Evolutionary conservation across 1,284 basidiomycete species (phyloP).

Genomic region (Fomitopsis betulina): DNA sequence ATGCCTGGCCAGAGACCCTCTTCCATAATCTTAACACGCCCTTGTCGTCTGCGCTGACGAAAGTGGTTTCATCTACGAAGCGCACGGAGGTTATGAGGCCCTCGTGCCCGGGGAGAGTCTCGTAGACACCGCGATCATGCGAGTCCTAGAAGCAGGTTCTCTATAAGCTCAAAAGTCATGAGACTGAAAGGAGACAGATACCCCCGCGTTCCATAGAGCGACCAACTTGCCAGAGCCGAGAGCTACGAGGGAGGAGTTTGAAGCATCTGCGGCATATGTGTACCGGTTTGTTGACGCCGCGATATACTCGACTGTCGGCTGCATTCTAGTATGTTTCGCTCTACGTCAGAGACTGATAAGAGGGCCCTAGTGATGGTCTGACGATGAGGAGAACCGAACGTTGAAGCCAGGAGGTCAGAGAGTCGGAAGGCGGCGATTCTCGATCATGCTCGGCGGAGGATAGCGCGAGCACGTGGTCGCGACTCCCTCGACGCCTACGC

Average conservation of each 20-base stretch:
- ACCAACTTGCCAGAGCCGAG: conserved; percentile 78
- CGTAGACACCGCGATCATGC: conserved; percentile 49
- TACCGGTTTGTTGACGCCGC: conserved; percentile 78
- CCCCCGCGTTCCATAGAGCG: conserved; percentile 72
- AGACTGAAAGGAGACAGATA: conserved; percentile 19
- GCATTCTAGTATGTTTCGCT: neutral
- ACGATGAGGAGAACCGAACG: no score
- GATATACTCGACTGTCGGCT: conserved; percentile 57
- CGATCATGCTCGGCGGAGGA: neutral
- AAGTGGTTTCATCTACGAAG: conserved; percentile 43
- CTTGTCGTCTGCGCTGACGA: conserved; percentile 73
- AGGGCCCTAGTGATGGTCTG: no score
- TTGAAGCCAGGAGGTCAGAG: neutral
- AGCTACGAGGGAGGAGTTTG: conserved; percentile 55
- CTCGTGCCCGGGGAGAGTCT: conserved; percentile 73
- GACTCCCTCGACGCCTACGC: neutral
- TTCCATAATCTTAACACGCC: conserved; percentile 60
- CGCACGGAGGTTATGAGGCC: conserved; percentile 75
- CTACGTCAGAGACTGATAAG: no score
- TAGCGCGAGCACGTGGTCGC: conserved; percentile 1
- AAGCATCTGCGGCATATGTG: conserved; percentile 58
- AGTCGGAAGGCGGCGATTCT: conserved; percentile 2
- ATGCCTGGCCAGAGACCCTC: conserved; percentile 36
- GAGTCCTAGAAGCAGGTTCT: conserved; percentile 33
- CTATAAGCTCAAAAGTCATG: neutral